Base-by-base conservation (phyloP, 805 yeast species). In the Yamadazyma akitaensis region DNA sequence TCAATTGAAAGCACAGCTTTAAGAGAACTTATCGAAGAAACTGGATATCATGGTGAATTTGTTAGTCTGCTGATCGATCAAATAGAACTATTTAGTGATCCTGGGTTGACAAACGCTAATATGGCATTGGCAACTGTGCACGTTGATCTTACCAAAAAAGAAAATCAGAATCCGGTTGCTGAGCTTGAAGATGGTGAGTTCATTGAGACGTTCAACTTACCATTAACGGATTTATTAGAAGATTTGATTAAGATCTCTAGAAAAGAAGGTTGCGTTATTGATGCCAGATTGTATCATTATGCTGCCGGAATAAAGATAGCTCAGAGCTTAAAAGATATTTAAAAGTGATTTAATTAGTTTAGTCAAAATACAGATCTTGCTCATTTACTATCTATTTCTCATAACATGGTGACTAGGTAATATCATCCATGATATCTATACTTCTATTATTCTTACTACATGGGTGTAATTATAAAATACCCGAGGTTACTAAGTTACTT, bases 151-250 rank as follows among this genome's bases (percentile, higher is more conserved):
- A 56, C 68, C 2, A 82, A 80, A 46, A 77, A 76, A 16, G 79
- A 83, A 49, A 94, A 92, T 63, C 54, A 65, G 49, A 70, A 82
- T 50, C 97, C 97, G 1, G 60, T 70, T 47, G 80, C 95, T 2
- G 75, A 85, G 51, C 72, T 94, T 51, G 97, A 94, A 67, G 97
- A 89, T 6, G 85, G 83, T 50, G 99, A 92, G 68, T 92, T 86
- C 62, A 94, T 92, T 43, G 97, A 90, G 57, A 82, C 88, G n/a
- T 87, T 92, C 61, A 73, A 81, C 5, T 80, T 85, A 37, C 89
- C 91, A 12, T 64, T 90, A 53, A 64, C 67, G 13, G 63, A 72
- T 14, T 75, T 92, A 39, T 80, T 84, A 6, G 75, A 72, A 21
- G 76, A 71, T 24, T 62, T 92, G 61, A 66, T 65, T 8, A 61